These are phyloP conservation scores for Epichloe hybrida DNA, from an alignment of 2,329 filamentous ascomycete species.

Conservation along the genomic window DNA sequence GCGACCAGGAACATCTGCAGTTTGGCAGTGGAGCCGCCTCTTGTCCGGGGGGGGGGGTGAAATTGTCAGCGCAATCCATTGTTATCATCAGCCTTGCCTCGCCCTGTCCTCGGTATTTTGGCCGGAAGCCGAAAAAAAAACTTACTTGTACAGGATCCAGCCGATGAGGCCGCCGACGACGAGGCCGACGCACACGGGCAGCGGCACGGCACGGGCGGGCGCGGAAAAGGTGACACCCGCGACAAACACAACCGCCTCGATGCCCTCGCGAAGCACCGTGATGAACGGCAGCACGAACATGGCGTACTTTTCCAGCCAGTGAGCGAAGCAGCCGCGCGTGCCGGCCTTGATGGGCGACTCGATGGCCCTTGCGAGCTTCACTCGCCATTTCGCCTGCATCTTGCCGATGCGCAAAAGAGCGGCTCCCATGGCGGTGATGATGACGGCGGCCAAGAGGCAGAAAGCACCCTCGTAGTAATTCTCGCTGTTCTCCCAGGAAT, in stretches of 20 bases:
- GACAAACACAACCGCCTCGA: conserved; percentile 78
- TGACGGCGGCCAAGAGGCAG: conserved; percentile 57
- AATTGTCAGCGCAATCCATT: background rate
- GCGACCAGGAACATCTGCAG: conserved; percentile 65
- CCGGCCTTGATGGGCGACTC: conserved; percentile 36
- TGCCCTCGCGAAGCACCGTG: conserved; percentile 73
- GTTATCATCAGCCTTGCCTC: too few relatives aligned
- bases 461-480: conserved; percentile 75
- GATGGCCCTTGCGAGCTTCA: conserved; percentile 62
- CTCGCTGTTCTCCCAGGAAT: conserved; percentile 56
- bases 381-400: conserved; percentile 76
- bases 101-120: too few relatives aligned
- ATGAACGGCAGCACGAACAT: conserved; percentile 82
- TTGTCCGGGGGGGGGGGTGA: conserved; percentile 12
- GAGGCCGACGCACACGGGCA: conserved; percentile 63
- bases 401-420: conserved; percentile 71
- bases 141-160: conserved; percentile 66
- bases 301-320: conserved; percentile 61
- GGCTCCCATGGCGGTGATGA: conserved; percentile 71
- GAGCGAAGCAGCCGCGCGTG: conserved; percentile 37
- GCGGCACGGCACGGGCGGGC: conserved; percentile 62
- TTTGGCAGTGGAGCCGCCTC: conserved; percentile 28
- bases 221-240: conserved; percentile 68
- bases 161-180: conserved; percentile 53
- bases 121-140: conserved; percentile 1